These are phyloP conservation scores for Aegilops tauschii DNA, from an alignment of 176 grass and related monocot genomes.

Conservation along the genomic window DNA sequence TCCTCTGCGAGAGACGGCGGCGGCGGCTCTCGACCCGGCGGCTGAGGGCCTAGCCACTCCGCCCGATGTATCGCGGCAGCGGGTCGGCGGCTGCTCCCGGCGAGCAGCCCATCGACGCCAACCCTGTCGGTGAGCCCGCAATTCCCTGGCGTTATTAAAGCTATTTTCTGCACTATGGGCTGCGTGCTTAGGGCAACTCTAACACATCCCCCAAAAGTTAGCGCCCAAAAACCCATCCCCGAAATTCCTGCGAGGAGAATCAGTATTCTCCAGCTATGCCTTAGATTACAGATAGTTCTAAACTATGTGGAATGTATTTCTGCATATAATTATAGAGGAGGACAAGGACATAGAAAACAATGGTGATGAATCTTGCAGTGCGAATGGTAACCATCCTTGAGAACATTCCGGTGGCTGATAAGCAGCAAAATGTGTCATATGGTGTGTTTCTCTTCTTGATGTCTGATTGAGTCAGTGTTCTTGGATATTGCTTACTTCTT, in stretches of 20 bases:
- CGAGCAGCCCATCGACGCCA: conserved; percentile 63
- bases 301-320: not conserved
- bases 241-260: no score
- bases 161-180: not conserved
- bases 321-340: conserved; percentile 61
- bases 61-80: conserved; percentile 60
- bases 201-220: no score
- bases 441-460: not conserved
- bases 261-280: not conserved
- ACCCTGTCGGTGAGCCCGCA: conserved; percentile 41
- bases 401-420: conserved; percentile 13
- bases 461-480: no score
- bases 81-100: conserved; percentile 57
- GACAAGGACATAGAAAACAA: conserved; percentile 24
- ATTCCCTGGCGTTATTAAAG: not conserved
- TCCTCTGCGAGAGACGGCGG: not conserved
- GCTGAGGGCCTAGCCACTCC: conserved; percentile 40
- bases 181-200: not conserved
- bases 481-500: not conserved
- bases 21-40: not conserved
- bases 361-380: conserved; percentile 35
- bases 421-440: not conserved
- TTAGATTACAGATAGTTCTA: not conserved
- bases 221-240: no score
- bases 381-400: conserved; percentile 27